Evolutionary conservation across 371 early-diverging fungal species (phyloP).

Genomic region (Mucor saturninus): DNA sequence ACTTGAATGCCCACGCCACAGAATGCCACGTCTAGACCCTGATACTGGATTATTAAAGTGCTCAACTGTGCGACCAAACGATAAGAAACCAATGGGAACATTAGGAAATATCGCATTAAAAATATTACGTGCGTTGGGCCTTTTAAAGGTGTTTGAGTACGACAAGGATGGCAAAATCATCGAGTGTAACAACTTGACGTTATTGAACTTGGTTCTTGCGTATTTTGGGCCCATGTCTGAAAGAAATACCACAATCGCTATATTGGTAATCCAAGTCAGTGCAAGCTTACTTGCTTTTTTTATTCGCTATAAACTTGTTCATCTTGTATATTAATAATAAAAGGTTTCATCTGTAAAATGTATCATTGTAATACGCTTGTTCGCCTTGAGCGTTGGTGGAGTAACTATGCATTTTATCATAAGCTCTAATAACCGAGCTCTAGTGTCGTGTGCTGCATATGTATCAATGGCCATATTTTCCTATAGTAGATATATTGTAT

Average conservation of each 20-base stretch:
- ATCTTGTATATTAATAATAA: constrained; percentile 66
- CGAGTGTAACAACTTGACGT: constrained; percentile 86
- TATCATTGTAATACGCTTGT: too few relatives aligned
- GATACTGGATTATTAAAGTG: constrained; percentile 56
- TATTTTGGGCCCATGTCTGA: constrained; percentile 80
- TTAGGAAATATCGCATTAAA: constrained; percentile 42
- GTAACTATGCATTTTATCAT: too few relatives aligned
- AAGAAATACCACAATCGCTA: constrained; percentile 55
- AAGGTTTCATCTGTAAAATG: not conserved
- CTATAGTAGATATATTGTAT: too few relatives aligned
- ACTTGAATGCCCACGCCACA: constrained; percentile 97
- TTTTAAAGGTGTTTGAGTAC: constrained; percentile 62
- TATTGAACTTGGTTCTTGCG: constrained; percentile 88
- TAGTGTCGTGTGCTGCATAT: too few relatives aligned
- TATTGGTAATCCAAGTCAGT: constrained; percentile 69
- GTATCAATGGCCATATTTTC: too few relatives aligned
- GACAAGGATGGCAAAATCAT: constrained; percentile 57
- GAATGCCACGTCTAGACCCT: constrained; percentile 83
- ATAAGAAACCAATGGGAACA: constrained; percentile 42
- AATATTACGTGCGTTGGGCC: constrained; percentile 43
- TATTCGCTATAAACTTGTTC: constrained; percentile 78
- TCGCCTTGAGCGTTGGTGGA: too few relatives aligned
- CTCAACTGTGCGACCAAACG: constrained; percentile 36
- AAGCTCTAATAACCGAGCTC: too few relatives aligned
- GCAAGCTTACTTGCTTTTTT: constrained; percentile 74